phyloP scores from a whole-genome alignment of 805 yeast genomes.

The Starmerella sirachaensis region DNA sequence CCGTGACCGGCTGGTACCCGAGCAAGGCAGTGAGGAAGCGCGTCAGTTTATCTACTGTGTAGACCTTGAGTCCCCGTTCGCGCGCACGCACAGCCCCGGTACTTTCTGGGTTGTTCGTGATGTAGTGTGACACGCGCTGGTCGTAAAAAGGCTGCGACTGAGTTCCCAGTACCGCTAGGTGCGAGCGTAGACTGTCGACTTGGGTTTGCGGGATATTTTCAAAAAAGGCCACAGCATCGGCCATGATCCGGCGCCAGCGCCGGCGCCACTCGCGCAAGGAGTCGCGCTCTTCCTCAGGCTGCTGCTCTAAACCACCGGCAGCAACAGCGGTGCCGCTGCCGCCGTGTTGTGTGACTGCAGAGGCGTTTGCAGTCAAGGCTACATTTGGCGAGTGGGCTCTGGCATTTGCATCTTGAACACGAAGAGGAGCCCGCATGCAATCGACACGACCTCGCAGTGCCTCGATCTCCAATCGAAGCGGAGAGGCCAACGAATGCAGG shows the following conservation, averaged over 20 bases:
- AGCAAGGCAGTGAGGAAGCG: conserved; percentile 44
- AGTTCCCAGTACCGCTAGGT: conserved; percentile 28
- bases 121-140: conserved; percentile 58
- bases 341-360: too few species aligned
- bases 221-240: conserved; percentile 47
- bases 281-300: conserved; percentile 9
- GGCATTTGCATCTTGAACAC: too few species aligned
- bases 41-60: conserved; percentile 78
- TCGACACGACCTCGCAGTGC: too few species aligned
- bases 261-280: conserved; percentile 41
- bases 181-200: conserved; percentile 23
- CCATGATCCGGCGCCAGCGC: conserved; percentile 52
- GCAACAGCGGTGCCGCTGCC: not conserved
- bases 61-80: conserved; percentile 57
- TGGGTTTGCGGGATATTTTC: conserved; percentile 35
- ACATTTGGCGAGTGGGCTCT: too few species aligned
- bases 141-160: conserved; percentile 49
- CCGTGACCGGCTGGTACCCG: conserved; percentile 13
- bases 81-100: conserved; percentile 61
- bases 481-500: too few species aligned
- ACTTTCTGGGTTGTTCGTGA: conserved; percentile 41
- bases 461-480: too few species aligned
- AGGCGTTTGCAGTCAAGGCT: too few species aligned
- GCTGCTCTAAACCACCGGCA: too few species aligned
- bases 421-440: too few species aligned